Evolutionary conservation across 2,329 filamentous ascomycete genomes (phyloP).

Genomic region (Aspergillus oerlinghausenensis): DNA sequence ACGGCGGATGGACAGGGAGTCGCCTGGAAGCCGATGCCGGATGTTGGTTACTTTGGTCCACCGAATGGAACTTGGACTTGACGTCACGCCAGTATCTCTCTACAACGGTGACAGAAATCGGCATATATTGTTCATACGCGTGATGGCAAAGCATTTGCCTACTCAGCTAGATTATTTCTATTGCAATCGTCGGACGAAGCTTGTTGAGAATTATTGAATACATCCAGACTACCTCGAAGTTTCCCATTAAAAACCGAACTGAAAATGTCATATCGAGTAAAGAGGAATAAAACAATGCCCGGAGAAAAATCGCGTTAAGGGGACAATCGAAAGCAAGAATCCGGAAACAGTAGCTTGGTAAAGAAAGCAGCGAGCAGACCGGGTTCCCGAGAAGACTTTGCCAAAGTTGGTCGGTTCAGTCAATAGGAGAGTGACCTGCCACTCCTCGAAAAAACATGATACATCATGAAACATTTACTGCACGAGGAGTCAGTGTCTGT

Average conservation of each 20-base stretch:
- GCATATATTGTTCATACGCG: neutral
- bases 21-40: conserved; percentile 23
- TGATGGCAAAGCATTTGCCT: neutral
- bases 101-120: neutral
- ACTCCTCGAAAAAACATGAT: conserved; percentile 1
- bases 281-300: conserved; percentile 3
- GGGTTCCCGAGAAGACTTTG: neutral
- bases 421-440: conserved; percentile 5
- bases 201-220: conserved; percentile 14
- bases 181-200: neutral
- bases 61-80: conserved; percentile 25
- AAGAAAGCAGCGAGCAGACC: conserved; percentile 2
- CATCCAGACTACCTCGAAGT: conserved; percentile 9
- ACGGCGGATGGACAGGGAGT: conserved; percentile 28
- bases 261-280: conserved; percentile 8
- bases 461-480: conserved; percentile 15
- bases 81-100: neutral
- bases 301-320: conserved; percentile 4
- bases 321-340: conserved; percentile 5
- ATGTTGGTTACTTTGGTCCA: conserved; percentile 28
- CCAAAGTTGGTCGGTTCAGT: neutral
- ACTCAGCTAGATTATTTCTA: neutral
- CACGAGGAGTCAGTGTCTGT: neutral
- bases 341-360: conserved; percentile 6
- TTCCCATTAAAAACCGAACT: conserved; percentile 4